A percentile compares a stretch with the other conserved stretches of the same genome.
These are phyloP conservation scores for Aureococcus anophagefferens DNA, from an alignment of 108 stramenopile genomes.

Conservation along the genomic window DNA sequence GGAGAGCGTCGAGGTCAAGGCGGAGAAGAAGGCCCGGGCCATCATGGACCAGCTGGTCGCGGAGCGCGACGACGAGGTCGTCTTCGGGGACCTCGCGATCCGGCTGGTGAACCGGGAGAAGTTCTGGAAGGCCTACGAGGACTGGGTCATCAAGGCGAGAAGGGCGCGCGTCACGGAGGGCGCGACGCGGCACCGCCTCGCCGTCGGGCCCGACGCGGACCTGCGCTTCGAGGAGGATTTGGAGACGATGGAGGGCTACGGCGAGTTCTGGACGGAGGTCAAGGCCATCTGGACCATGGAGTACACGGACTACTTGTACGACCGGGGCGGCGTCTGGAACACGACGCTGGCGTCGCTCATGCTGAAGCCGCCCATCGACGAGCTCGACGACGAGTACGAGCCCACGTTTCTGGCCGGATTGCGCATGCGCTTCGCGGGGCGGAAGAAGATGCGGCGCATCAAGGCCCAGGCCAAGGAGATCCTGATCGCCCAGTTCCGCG, in stretches of 20 bases:
- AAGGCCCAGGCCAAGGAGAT: background rate
- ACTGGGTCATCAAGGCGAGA: background rate
- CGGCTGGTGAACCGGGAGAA: background rate
- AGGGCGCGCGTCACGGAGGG: background rate
- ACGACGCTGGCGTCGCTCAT: no score
- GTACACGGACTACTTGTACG: no score
- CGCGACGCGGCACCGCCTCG: background rate
- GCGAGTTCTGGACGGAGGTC: no score
- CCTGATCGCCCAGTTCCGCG: background rate
- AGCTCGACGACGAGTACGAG: no score
- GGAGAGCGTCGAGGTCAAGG: conserved; percentile 6
- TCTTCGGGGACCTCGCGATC: background rate
- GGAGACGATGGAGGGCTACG: background rate
- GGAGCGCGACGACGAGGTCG: conserved; percentile 9
- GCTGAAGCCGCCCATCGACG: no score
- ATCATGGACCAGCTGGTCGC: background rate
- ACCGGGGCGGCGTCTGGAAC: no score
- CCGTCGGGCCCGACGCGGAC: background rate
- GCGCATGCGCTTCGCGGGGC: background rate
- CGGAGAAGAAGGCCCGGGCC: background rate
- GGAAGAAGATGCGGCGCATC: conserved; percentile 3
- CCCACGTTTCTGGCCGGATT: no score
- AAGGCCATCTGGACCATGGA: no score
- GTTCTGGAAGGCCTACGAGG: background rate
- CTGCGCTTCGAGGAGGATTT: background rate